Conservation (phyloP, 768 basidiomycete genomes). For the Phanerochaete carnosa region DNA sequence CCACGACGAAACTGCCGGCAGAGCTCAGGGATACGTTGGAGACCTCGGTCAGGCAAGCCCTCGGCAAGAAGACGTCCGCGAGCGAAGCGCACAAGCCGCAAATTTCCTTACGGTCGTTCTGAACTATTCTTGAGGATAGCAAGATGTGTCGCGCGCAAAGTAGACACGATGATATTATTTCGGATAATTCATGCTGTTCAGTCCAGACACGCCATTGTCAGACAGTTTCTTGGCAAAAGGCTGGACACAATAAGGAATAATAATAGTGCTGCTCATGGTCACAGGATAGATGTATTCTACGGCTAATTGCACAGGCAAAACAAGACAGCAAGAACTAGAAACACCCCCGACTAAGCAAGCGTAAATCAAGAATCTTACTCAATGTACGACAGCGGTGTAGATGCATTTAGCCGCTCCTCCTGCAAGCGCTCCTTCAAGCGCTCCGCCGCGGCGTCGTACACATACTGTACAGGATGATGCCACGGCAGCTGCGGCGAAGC, state of each 20-base stretch:
- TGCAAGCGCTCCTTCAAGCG: constrained; percentile 59
- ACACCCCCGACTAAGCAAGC: neutral
- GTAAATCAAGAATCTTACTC: neutral
- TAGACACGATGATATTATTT: neutral
- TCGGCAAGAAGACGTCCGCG: constrained; percentile 40
- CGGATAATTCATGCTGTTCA: neutral
- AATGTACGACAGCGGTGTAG: neutral
- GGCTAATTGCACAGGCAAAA: constrained; percentile 2
- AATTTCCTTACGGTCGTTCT: constrained; percentile 75
- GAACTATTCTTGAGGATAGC: too few relatives aligned
- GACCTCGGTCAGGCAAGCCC: constrained; percentile 70
- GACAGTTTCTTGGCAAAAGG: neutral
- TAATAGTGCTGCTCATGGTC: neutral
- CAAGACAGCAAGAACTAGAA: neutral
- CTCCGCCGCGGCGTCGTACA: constrained; percentile 93
- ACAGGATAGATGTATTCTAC: neutral
- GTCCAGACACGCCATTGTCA: neutral
- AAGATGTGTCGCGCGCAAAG: too few relatives aligned
- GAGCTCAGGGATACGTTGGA: constrained; percentile 64
- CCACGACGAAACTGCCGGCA: constrained; percentile 62
- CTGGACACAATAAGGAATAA: neutral
- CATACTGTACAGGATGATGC: constrained; percentile 62
- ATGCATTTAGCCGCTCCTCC: constrained; percentile 29
- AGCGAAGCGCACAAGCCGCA: constrained; percentile 58
- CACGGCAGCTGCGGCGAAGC: constrained; percentile 27